Conservation (phyloP, 2,329 filamentous ascomycete species). For the Claviceps pusilla region DNA sequence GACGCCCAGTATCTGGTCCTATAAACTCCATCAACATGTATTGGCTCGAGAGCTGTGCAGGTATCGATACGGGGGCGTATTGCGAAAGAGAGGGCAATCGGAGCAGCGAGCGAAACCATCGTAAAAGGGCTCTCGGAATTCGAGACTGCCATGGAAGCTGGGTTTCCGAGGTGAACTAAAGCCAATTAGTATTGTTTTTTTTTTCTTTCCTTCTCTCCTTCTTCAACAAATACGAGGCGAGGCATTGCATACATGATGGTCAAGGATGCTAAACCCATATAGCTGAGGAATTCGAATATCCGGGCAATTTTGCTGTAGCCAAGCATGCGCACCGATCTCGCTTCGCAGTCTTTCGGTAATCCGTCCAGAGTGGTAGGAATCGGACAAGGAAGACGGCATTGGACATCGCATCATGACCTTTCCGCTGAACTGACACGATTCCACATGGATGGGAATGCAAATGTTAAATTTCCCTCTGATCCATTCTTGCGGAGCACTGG, state of each 20-base stretch:
- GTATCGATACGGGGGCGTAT: constrained; percentile 1
- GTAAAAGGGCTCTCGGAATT: constrained; percentile 1
- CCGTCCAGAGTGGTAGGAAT: constrained; percentile 21
- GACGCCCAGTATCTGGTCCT: constrained; percentile 10
- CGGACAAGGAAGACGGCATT: constrained; percentile 23
- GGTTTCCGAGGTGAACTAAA: constrained; percentile 7
- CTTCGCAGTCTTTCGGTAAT: constrained; percentile 26
- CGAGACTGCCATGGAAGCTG: constrained; percentile 6
- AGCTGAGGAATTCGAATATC: constrained; percentile 13
- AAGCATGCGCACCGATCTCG: constrained; percentile 14
- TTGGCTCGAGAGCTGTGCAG: constrained; percentile 3
- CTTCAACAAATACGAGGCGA: background rate
- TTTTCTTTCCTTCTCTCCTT: too few species aligned
- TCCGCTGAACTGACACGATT: constrained; percentile 8
- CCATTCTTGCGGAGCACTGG: constrained; percentile 13
- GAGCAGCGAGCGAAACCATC: constrained; percentile 1
- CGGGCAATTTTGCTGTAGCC: constrained; percentile 14
- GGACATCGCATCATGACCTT: constrained; percentile 18
- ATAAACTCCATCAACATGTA: constrained; percentile 16
- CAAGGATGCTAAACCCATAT: constrained; percentile 10
- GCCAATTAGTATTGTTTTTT: constrained; percentile 1
- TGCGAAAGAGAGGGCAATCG: constrained; percentile 2
- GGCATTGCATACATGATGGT: constrained; percentile 6
- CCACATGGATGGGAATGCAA: constrained; percentile 17
- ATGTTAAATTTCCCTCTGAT: constrained; percentile 21